phyloP scores from a whole-genome alignment of 2,329 filamentous ascomycete species.

The Ophiostoma australiae region DNA sequence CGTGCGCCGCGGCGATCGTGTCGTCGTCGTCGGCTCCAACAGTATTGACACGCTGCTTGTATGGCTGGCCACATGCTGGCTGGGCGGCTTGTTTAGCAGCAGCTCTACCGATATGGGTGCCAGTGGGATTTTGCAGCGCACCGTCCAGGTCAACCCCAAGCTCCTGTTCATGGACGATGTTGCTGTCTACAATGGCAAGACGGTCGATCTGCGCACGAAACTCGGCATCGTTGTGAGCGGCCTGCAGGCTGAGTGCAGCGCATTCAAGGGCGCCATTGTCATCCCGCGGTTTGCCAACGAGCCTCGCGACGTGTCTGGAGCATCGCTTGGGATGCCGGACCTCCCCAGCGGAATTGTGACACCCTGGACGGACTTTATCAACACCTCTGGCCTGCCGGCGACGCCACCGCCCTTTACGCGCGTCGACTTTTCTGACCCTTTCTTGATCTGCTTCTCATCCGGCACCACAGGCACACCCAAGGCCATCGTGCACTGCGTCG shows the following conservation, averaged over 20 bases:
- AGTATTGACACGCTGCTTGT: slow-evolving; percentile 68
- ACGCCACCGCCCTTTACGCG: slow-evolving; percentile 49
- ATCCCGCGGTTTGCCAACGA: slow-evolving; percentile 59
- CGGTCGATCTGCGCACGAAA: slow-evolving; percentile 65
- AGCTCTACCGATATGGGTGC: slow-evolving; percentile 80
- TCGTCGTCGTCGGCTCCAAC: slow-evolving; percentile 72
- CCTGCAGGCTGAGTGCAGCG: slow-evolving; percentile 51
- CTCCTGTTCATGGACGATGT: slow-evolving; percentile 81
- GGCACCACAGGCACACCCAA: slow-evolving; percentile 82
- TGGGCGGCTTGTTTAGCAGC: slow-evolving; percentile 72
- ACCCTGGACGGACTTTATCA: slow-evolving; percentile 44
- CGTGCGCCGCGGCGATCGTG: slow-evolving; percentile 64
- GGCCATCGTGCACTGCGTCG: slow-evolving; percentile 75
- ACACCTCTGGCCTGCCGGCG: slow-evolving; percentile 28
- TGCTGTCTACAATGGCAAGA: slow-evolving; percentile 66
- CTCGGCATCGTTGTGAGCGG: slow-evolving; percentile 62
- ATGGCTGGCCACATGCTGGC: slow-evolving; percentile 62
- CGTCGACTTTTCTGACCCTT: slow-evolving; percentile 67
- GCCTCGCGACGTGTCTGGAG: slow-evolving; percentile 51
- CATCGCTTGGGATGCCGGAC: slow-evolving; percentile 33
- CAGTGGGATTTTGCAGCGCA: slow-evolving; percentile 68
- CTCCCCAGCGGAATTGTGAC: slow-evolving; percentile 37
- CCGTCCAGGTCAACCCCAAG: slow-evolving; percentile 69
- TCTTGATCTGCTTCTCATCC: slow-evolving; percentile 71
- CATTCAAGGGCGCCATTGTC: slow-evolving; percentile 60